Base-by-base conservation (phyloP, 305 asterid genomes). In the Fraxinus ornus region DNA sequence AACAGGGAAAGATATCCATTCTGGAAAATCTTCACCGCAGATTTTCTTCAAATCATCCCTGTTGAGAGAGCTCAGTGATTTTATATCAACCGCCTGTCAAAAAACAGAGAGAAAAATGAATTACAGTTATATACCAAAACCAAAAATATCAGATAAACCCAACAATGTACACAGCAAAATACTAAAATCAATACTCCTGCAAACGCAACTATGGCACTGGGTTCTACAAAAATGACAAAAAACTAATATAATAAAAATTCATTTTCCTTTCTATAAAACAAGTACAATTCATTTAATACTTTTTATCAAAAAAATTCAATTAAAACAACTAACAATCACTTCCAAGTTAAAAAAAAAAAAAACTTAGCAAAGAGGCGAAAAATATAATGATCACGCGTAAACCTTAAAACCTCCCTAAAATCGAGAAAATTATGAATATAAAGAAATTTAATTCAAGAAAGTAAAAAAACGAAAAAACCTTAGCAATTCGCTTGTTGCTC, bases 1-100 rank as follows among this genome's bases (percentile, higher is more conserved):
- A 78, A 90, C 97, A 22, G 98, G 99, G 87, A 97, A 97, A 2
- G 98, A 94, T 80, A 97, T 95, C 99, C 99, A 97, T 79, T 93
- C 94, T 1, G 99, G 99, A 80, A 90, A 89, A 81, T 89, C 92
- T 24, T 93, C 99, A 60, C 98, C 99, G 74, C 99, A 97, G 22
- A 97, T 92, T 87, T 93, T 93, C 83, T 93, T 95, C 90, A 97
- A 80, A 85, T 97, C 98, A 30, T 97, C 98, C 91, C 97, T 90
- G 87, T 83, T 90, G 80, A 97, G 95, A 52, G 92, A 91, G 88
- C 97, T 91, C 41, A 97, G 87, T 76, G 90, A 91, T 88, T 97
- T 95, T 81, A 93, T 89, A 84, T 91, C 97, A 74, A 90, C 97
- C 13, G 99, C 99, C 99, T 97, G 95, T 79, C 33, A 78, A 82